Base-by-base conservation (phyloP, 805 yeast species). In the Kodamaea jinghongensis region DNA sequence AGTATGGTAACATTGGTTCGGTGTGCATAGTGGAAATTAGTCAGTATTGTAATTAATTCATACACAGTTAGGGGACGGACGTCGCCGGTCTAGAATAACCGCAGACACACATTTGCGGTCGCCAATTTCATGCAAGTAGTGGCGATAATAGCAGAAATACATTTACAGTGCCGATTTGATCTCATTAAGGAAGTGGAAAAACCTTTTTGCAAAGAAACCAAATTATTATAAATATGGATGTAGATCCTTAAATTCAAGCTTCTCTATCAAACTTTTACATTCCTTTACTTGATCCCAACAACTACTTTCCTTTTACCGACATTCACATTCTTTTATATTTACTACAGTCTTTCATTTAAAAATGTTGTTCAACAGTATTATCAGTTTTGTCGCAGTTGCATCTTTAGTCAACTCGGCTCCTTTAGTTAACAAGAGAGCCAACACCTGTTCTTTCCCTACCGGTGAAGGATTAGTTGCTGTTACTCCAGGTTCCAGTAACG, bases 391-490 rank as follows among this genome's bases (percentile, higher is more conserved):
- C 25, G 20, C 45, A 10, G 28, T 40, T 33, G 31, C 43, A 36
- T 47, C 58, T 27, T 28, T 48, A n/a, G 56, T 56, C 6, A 42
- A 46, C 29, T 52, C 60, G 28, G 54, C 55, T 41, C 64, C 60
- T 22, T 34, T 44, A 20, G 12, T 40, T 56, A 48, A 52, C 48
- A 54, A 51, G 60, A 55, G 47, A 48, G 55, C 59, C 46, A 54
- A 61, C 41, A 72, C 76, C 15, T 87, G 96, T 63, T 48, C 74
- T 3, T 86, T 88, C 65, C 96, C 96, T 26, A 47, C 72, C 16
- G 67, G 74, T 50, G 69, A 69, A 17, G 89, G 88, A 6, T 70
- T 89, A 52, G 91, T 88, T 12, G 67, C 81, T 2, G 83, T 87
- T 36, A 80, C 87, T 37, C 66, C 72, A 6, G 58, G 58, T 26